These are phyloP conservation scores for Trichoderma sp. DNA, from an alignment of 2,329 filamentous ascomycete species.

Conservation along the genomic window DNA sequence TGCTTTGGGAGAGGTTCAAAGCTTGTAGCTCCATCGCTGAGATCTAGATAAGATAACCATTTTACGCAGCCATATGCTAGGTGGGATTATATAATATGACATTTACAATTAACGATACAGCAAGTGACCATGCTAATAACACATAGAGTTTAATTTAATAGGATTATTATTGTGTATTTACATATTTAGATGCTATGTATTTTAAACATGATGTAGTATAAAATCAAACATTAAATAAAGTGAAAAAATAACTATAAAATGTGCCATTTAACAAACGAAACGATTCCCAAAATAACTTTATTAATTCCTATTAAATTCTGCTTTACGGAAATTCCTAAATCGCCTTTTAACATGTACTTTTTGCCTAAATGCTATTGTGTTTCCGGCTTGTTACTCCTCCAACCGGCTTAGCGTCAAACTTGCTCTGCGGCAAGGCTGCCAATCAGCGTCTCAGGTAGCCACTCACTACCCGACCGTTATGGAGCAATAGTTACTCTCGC, in stretches of 20 bases:
- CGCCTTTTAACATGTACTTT: background rate
- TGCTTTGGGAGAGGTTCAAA: background rate
- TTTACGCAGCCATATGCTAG: background rate
- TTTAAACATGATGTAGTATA: background rate
- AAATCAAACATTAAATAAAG: background rate
- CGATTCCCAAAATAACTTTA: accelerated
- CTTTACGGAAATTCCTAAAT: background rate
- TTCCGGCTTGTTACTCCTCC: background rate
- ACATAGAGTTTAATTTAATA: background rate
- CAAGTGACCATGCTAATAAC: background rate
- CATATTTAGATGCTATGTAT: background rate
- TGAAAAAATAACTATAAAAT: background rate
- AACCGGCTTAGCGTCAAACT: background rate
- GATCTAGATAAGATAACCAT: background rate
- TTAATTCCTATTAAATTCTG: background rate
- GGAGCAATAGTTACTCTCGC: slow-evolving; percentile 10
- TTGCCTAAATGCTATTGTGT: background rate
- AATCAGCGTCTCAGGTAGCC: background rate
- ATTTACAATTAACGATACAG: background rate
- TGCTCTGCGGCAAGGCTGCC: slow-evolving; percentile 7
- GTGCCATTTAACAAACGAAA: background rate
- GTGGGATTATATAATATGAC: background rate
- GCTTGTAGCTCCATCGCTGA: background rate
- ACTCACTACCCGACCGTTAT: background rate
- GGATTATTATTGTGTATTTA: background rate